Conservation (phyloP, 106 monocot species). For the Acorus calamus region DNA sequence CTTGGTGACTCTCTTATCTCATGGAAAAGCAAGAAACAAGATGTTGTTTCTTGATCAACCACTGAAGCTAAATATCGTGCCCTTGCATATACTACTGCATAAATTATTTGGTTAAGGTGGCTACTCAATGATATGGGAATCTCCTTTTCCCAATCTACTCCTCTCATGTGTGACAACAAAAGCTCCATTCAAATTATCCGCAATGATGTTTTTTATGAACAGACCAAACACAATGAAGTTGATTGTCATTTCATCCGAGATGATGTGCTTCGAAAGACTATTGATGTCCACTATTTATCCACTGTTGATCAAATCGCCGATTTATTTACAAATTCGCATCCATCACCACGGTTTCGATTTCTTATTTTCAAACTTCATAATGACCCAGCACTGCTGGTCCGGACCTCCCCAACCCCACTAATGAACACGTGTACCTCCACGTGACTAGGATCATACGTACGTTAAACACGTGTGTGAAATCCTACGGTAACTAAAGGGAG, state of each 20-base stretch:
- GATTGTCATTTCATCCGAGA: conserved; percentile 2
- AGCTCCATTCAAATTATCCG: neutral
- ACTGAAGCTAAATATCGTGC: neutral
- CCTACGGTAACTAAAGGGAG: too few relatives aligned
- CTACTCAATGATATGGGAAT: neutral
- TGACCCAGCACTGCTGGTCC: neutral
- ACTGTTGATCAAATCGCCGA: neutral
- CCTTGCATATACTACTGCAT: neutral
- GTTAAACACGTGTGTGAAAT: too few relatives aligned
- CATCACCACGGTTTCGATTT: neutral
- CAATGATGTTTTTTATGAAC: neutral
- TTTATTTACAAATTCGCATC: neutral
- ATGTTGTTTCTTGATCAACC: neutral
- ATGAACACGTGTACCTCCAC: too few relatives aligned
- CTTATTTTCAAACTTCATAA: neutral
- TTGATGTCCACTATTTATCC: neutral
- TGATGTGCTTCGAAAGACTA: too few relatives aligned
- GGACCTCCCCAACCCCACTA: too few relatives aligned
- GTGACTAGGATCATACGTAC: too few relatives aligned
- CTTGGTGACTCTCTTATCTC: neutral
- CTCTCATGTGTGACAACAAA: neutral
- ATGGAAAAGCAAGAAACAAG: conserved; percentile 9
- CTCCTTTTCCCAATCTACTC: neutral
- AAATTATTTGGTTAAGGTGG: neutral
- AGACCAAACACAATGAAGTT: neutral